phyloP scores from a whole-genome alignment of 495 filamentous ascomycete species.

The Articulospora tetracladia region DNA sequence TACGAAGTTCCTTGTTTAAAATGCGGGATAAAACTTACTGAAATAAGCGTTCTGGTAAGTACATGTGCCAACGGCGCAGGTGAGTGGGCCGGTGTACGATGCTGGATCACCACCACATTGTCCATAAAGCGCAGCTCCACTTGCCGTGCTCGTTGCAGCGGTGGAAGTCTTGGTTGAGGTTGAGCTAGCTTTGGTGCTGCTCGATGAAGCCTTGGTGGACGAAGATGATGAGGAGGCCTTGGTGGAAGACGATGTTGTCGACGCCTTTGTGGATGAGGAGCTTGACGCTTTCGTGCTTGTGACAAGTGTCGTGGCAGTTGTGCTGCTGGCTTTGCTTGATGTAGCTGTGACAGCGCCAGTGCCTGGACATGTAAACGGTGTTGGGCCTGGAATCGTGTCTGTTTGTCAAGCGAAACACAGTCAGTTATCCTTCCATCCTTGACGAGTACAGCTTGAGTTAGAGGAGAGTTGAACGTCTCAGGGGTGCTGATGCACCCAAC shows the following conservation, averaged over 20 bases:
- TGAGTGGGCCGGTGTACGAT: constrained; percentile 36
- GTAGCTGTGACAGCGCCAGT: constrained; percentile 4
- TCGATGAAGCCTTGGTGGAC: not conserved
- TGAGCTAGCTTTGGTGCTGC: constrained; percentile 2
- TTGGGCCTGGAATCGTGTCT: constrained; percentile 17
- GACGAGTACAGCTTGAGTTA: no score
- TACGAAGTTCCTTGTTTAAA: constrained; percentile 11
- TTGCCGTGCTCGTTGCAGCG: constrained; percentile 21
- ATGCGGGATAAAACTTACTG: constrained; percentile 33
- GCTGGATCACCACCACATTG: constrained; percentile 50
- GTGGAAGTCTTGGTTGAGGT: constrained; percentile 29
- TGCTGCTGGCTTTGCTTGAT: constrained; percentile 5
- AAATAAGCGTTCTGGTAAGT: constrained; percentile 45
- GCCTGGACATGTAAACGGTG: constrained; percentile 3
- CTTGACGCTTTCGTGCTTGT: constrained; percentile 32
- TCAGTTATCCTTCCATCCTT: no score
- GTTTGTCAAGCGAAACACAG: no score
- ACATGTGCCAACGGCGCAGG: constrained; percentile 45
- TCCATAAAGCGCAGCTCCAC: constrained; percentile 37
- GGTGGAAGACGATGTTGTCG: not conserved
- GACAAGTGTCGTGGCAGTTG: constrained; percentile 21
- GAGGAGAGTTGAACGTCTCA: no score
- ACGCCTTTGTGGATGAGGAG: constrained; percentile 19
- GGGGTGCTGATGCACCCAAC: no score
- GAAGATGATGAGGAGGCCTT: not conserved